A percentile compares a stretch with the other conserved stretches of the same genome.
Evolutionary conservation across 371 early-diverging fungal species (phyloP).

Genomic region (Haplosporangium sp.): DNA sequence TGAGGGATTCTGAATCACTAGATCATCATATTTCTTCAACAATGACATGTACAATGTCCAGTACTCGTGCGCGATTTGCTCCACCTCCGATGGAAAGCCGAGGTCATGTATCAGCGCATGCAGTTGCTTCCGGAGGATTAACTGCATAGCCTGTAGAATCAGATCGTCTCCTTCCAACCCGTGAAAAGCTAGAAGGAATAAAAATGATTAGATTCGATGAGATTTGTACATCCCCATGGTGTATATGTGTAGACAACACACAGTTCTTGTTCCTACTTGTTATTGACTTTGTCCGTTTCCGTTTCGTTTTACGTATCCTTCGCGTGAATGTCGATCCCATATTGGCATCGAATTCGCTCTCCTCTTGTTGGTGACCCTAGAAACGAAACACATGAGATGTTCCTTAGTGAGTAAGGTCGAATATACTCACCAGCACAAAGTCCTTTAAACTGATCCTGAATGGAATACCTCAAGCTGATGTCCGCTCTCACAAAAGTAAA

Average conservation of each 20-base stretch:
- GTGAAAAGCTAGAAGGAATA: slow-evolving; percentile 11
- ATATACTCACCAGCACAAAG: background rate
- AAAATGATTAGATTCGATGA: background rate
- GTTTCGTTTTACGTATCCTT: slow-evolving; percentile 3
- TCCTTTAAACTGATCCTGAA: background rate
- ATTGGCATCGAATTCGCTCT: slow-evolving; percentile 21
- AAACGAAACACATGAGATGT: too few species aligned
- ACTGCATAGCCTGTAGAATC: slow-evolving; percentile 19
- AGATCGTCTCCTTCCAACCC: slow-evolving; percentile 17
- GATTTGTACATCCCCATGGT: too few species aligned
- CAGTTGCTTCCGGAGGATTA: slow-evolving; percentile 28
- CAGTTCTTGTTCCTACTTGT: background rate
- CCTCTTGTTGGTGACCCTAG: slow-evolving; percentile 51
- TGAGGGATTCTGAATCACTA: too few species aligned
- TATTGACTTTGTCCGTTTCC: slow-evolving; percentile 1
- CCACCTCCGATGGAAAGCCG: slow-evolving; percentile 32
- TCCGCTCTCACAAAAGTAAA: slow-evolving; percentile 38
- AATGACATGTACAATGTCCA: slow-evolving; percentile 25
- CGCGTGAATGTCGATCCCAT: slow-evolving; percentile 2
- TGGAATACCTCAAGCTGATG: slow-evolving; percentile 35
- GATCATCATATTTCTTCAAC: background rate
- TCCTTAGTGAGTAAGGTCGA: background rate
- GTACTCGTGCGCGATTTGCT: slow-evolving; percentile 33
- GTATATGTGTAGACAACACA: too few species aligned
- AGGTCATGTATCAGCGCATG: slow-evolving; percentile 27